Evolutionary conservation across 768 basidiomycete species (phyloP), one percentile per base, ranked within the genome.

Genomic region (Lentinula detonsa): DNA sequence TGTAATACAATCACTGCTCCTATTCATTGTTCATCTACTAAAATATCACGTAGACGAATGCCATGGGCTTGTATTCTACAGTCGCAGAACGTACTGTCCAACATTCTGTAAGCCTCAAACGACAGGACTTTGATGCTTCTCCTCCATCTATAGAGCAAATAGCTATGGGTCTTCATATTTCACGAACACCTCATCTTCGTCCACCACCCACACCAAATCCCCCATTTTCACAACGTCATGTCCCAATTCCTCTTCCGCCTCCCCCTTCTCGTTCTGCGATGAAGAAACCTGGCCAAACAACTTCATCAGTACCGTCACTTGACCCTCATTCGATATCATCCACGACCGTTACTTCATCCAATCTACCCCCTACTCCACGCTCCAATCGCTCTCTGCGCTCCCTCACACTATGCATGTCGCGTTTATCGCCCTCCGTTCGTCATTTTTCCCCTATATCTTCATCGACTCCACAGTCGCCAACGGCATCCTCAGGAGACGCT

Each of bases 141-240:
- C 84, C 81, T 15, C 88, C 88, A 1, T 86, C 85, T 51, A 79
- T 89, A 43, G 84, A 87, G 66, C 88, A 91, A 72, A 91, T 91
- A 62, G 85, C 87, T 13, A 90, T 91, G 88, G 89, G 89, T 18
- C 78, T 91, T 23, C 89, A 91, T 70, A 74, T 87, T 34, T 90
- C 89, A 5, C 83, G 86, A 40, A 91, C 89, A 1, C 89, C 89
- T 3, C 88, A 90, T 69, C 72, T 90, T 33, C 80, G 84, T 45
- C 63, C 74, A 2, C 69, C 74, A 23, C 62, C 67, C 23, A 18
- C 13, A 23, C 23, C 55, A 28, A 40, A 42, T 18, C 72, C 72
- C 39, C 65, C 74, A 5, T 72, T 71, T 56, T 67, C 76, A 34
- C 70, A 71, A 59, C 71, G 72, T 59, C 57, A 65, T 56, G 62